phyloP scores from a whole-genome alignment of 352 stramenopile species.

The Lagenidium sp. region DNA sequence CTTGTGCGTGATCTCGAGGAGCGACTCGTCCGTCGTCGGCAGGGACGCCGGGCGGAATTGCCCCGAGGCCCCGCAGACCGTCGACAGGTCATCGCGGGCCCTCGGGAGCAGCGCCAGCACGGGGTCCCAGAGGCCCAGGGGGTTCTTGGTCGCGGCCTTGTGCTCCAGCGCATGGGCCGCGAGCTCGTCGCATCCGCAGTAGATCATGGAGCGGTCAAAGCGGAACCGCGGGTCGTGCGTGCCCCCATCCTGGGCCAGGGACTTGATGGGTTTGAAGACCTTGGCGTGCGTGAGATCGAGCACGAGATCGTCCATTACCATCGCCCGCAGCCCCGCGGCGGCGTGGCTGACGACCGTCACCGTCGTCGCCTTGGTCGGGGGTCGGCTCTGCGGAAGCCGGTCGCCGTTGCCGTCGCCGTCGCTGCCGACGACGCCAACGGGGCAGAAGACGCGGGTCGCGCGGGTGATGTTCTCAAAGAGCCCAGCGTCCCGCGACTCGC shows the following conservation, averaged over 20 bases:
- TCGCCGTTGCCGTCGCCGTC: too few relatives aligned
- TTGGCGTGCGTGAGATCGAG: conserved; percentile 31
- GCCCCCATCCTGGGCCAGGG: conserved; percentile 18
- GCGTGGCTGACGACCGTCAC: conserved; percentile 15
- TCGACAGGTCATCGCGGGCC: background rate
- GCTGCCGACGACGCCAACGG: too few relatives aligned
- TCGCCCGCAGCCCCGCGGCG: conserved; percentile 14
- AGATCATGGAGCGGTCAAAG: conserved; percentile 5
- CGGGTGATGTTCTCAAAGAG: background rate
- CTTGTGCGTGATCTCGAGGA: background rate
- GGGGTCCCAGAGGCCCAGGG: conserved; percentile 3
- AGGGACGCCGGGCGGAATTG: too few relatives aligned
- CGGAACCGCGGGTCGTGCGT: conserved; percentile 26
- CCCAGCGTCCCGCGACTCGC: conserved; percentile 2
- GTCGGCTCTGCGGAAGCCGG: too few relatives aligned
- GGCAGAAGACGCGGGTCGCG: conserved; percentile 1
- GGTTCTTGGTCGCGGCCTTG: background rate
- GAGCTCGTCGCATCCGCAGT: conserved; percentile 9
- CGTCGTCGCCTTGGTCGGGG: background rate
- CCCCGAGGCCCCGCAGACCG: background rate
- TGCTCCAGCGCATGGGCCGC: background rate
- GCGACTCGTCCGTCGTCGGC: too few relatives aligned
- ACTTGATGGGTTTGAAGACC: conserved; percentile 11
- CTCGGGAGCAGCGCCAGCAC: background rate
- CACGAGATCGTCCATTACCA: conserved; percentile 31